Base-by-base conservation (phyloP, 768 basidiomycete genomes). In the Omphalotus guepiniiformis region DNA sequence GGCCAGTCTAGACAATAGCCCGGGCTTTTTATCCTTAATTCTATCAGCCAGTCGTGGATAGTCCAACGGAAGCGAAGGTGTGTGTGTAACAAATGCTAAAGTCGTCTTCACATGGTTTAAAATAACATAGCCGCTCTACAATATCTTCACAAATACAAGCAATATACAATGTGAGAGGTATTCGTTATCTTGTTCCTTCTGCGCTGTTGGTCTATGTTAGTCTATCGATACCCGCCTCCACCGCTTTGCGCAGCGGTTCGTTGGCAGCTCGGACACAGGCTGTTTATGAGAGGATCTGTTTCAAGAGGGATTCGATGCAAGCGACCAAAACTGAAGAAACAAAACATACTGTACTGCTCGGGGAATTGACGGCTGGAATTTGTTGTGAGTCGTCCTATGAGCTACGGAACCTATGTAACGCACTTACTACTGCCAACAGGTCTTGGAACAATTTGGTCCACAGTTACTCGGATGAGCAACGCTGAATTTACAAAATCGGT, bases 391-490 rank as follows among this genome's bases (percentile, higher is more conserved):
- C 45, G 39, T 53, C 50, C 49, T 32, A 53, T 58, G 41, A 68
- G 66, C 36, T 49, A 50, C 15, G n/a, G n/a, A n/a, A n/a, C n/a
- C n/a, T n/a, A n/a, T n/a, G n/a, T 46, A 39, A 48, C 41, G 43
- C 42, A 63, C 85, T 68, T 62, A 88, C 86, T 85, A 85, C 64
- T 86, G 84, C 86, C 86, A 88, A 59, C 86, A 88, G 21, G 80
- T 80, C 21, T 59, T 68, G 25, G 60, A 68, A 65, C 86, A 88
- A 23, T 71, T 63, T 21, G 80, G 75, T 4, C 75, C 73, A 57
- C 86, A 88, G 49, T 79, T 67, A 22, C 43, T 54, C 25, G 82
- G 82, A 64, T 88, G 86, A 15, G 63, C 63, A 8, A 75, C 66
- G 55, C 86, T 88, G 70, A 88, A 88, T 62, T 75, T 86, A 76